These are phyloP conservation scores for Proliferodiscus dingleyae DNA, from an alignment of 2,329 filamentous ascomycete genomes.

Conservation along the genomic window DNA sequence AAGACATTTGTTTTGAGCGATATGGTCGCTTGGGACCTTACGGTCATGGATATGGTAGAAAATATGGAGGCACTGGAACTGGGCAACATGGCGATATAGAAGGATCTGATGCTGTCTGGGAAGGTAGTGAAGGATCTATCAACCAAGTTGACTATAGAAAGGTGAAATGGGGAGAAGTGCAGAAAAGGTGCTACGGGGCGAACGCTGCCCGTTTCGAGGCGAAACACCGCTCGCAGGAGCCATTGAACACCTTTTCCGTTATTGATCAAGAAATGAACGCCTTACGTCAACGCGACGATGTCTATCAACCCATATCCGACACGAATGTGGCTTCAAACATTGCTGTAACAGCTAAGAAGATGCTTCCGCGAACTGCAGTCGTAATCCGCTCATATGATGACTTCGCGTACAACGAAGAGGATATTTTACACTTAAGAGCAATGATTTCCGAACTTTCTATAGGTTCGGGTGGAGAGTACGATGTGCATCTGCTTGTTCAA, in stretches of 20 bases:
- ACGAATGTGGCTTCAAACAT: neutral
- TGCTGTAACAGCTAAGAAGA: slow-evolving; percentile 21
- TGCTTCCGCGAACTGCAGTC: slow-evolving; percentile 63
- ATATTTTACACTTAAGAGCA: slow-evolving; percentile 75
- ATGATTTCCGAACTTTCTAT: slow-evolving; percentile 79
- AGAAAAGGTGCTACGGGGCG: slow-evolving; percentile 65
- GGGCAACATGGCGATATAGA: slow-evolving; percentile 80
- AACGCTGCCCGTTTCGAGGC: slow-evolving; percentile 63
- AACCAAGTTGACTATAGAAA: slow-evolving; percentile 72
- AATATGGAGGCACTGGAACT: slow-evolving; percentile 76
- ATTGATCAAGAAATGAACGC: slow-evolving; percentile 3
- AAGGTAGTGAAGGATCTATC: slow-evolving; percentile 37
- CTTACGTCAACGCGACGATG: slow-evolving; percentile 3
- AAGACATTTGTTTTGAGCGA: slow-evolving; percentile 89
- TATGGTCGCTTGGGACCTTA: slow-evolving; percentile 87
- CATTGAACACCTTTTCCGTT: slow-evolving; percentile 19
- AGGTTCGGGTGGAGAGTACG: slow-evolving; percentile 79
- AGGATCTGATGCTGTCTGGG: slow-evolving; percentile 76
- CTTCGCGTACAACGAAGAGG: slow-evolving; percentile 73
- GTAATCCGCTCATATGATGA: slow-evolving; percentile 80
- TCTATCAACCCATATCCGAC: slow-evolving; percentile 1
- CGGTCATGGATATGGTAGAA: slow-evolving; percentile 77
- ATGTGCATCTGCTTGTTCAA: slow-evolving; percentile 80
- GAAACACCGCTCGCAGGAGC: slow-evolving; percentile 7
- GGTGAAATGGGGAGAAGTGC: slow-evolving; percentile 74